These are phyloP conservation scores for Knoxdaviesia capensis DNA, from an alignment of 2,329 filamentous ascomycete genomes.

Conservation along the genomic window DNA sequence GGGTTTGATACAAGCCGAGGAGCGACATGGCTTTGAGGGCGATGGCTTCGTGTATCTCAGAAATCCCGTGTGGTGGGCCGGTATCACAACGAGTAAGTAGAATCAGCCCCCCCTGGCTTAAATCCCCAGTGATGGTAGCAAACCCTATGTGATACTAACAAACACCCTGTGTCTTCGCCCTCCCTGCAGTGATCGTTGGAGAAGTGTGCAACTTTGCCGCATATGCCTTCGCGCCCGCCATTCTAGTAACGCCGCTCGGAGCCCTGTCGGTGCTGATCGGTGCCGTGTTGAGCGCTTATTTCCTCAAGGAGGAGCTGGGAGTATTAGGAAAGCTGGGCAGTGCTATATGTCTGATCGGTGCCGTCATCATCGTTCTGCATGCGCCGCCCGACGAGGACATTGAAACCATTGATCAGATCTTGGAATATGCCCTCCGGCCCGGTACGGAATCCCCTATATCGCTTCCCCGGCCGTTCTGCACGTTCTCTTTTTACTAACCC, in stretches of 20 bases:
- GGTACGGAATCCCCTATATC: constrained; percentile 29
- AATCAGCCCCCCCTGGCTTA: neutral
- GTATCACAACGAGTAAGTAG: constrained; percentile 64
- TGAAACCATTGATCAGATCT: constrained; percentile 74
- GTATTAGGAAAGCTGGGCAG: constrained; percentile 83
- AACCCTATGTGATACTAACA: constrained; percentile 56
- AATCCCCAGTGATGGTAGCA: too few species aligned
- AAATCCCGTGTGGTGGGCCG: constrained; percentile 95
- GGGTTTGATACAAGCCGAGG: constrained; percentile 79
- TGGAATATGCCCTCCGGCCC: constrained; percentile 76
- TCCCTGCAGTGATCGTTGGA: constrained; percentile 65
- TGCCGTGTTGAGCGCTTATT: constrained; percentile 85
- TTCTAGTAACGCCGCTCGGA: constrained; percentile 85
- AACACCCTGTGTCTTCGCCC: constrained; percentile 92
- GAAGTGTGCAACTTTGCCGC: constrained; percentile 96
- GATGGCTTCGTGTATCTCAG: constrained; percentile 88
- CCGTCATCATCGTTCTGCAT: constrained; percentile 93
- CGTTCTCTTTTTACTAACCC: too few species aligned
- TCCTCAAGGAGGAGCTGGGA: constrained; percentile 78
- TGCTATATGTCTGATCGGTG: constrained; percentile 87
- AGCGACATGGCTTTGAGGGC: constrained; percentile 87
- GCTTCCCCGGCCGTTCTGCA: neutral
- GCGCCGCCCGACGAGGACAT: constrained; percentile 88
- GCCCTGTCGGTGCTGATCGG: constrained; percentile 89
- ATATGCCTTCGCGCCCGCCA: constrained; percentile 96